These are phyloP conservation scores for Alternaria sp. DNA, from an alignment of 2,329 filamentous ascomycete species.

Conservation along the genomic window DNA sequence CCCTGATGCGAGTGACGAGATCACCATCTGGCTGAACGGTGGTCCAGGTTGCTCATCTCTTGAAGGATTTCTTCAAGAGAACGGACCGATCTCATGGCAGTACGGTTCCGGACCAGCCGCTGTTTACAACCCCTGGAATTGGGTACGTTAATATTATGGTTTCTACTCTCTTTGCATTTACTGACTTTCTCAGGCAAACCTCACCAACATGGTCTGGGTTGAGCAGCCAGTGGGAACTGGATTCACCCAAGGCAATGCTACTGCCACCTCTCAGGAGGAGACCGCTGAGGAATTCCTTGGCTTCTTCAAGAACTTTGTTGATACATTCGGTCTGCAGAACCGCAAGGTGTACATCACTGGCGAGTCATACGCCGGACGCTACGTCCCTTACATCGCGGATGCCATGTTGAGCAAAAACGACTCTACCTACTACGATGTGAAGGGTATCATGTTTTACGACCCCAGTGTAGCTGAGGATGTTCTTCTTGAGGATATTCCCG, in stretches of 20 bases:
- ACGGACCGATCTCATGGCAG: constrained; percentile 57
- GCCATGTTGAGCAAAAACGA: constrained; percentile 76
- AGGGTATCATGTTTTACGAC: constrained; percentile 76
- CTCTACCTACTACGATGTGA: constrained; percentile 71
- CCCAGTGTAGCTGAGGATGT: constrained; percentile 66
- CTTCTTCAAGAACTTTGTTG: constrained; percentile 80
- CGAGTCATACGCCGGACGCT: constrained; percentile 72
- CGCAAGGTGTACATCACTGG: constrained; percentile 78
- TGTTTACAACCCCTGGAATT: constrained; percentile 55
- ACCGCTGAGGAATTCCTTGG: constrained; percentile 75
- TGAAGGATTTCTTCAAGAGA: constrained; percentile 60
- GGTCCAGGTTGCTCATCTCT: constrained; percentile 58
- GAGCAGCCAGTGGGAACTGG: constrained; percentile 75
- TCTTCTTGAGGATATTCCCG: constrained; percentile 61
- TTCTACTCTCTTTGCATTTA: too few relatives aligned
- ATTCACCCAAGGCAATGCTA: constrained; percentile 71
- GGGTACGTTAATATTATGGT: constrained; percentile 27
- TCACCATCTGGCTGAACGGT: constrained; percentile 58
- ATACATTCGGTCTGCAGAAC: constrained; percentile 71
- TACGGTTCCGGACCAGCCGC: constrained; percentile 50
- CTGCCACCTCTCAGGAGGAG: constrained; percentile 71
- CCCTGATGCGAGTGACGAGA: constrained; percentile 57
- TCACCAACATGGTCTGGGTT: constrained; percentile 80
- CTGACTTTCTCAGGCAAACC: constrained; percentile 30
- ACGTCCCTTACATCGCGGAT: constrained; percentile 74